Evolutionary conservation across 2,329 filamentous ascomycete genomes (phyloP), one percentile per base, ranked within the genome.

Genomic region (Aspergillus oerlinghausenensis): DNA sequence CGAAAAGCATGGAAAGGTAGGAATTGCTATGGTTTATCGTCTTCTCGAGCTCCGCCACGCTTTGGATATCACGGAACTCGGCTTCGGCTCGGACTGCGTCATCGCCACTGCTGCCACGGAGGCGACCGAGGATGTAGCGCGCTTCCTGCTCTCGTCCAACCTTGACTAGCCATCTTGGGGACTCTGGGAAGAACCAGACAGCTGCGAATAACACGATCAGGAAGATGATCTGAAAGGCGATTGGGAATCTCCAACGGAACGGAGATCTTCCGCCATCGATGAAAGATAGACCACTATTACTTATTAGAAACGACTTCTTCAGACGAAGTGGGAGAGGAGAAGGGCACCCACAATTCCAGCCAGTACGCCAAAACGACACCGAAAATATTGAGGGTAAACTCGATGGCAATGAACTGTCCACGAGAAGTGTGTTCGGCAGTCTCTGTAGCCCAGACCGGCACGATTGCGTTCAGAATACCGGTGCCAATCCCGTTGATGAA

Each of bases 321-420:
- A 23, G 17, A 11, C 3, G 6, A 11, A 21, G 3, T 10, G 2
- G 10, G 4, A 14, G 19, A 21, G 19, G 3, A 10, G 7, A 7
- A 9, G 3, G 28, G 35, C 9, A 68, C 72, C 2, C 67, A 76
- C 74, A 82, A 85, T 62, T 79, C 77, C 8, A 80, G 67, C 84
- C 84, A 87, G 61, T 88, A 88, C 3, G 81, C 73, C 38, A 86
- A 77, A 21, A 86, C 82, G 0, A 89, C 85, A 64, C 87, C 87
- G 50, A 88, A 84, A 58, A 89, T 89, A 66, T 90, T 90, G 8
- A 89, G 71, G 0, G 86, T 89, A 60, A 90, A 90, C 64, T 90
- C 87, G 54, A 88, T 85, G 9, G 86, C 84, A 55, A 90, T 84
- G 60, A 88, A 88, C 50, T 85, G 80, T 5, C 88, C 88, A 43